Evolutionary conservation across 257 asterid genomes (phyloP), one percentile per base, ranked within the genome.

Genomic region (Penstemon eatonii): DNA sequence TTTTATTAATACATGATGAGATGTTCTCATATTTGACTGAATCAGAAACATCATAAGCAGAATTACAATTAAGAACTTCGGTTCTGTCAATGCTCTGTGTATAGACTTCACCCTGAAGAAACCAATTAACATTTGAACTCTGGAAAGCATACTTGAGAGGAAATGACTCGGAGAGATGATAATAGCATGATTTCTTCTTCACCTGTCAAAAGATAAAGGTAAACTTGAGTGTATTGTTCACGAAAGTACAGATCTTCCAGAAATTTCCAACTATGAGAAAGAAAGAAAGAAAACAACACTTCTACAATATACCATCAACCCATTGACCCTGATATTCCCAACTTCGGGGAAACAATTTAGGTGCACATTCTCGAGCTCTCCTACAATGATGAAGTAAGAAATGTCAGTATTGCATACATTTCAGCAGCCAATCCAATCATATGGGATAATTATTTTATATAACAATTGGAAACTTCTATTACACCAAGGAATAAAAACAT

Each of bases 261-360:
- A 13, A 36, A 18, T 53, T n/a, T 9, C 3, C 5, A 10, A 54
- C 59, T 13, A 54, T 43, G 6, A 56, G 25, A 46, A 47, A 37
- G 63, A 37, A 47, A 37, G 63, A 37, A 10, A 41, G 5, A 52
- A 50, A 56, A 5, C 12, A 58, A 60, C 39, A 45, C 41, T 12
- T 9, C 45, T 13, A 70, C 59, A 68, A 67, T 80, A 53, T 77
- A 89, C 96, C 92, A 72, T 76, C 56, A 89, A 12, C 36, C 75
- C 68, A 33, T 69, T 54, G 13, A 82, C 87, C 42, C 45, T 72
- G 45, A 89, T 82, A 52, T 60, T 67, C 50, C 95, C 90, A 51
- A 73, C 39, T 57, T 81, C 80, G 0, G 87, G 95, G 80, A 84
- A 89, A 75, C 90, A 89, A 83, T 68, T 81, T 67, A 80, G 81